Conservation (phyloP, 2,329 filamentous ascomycete species). For the Berkeleyomyces basicola region DNA sequence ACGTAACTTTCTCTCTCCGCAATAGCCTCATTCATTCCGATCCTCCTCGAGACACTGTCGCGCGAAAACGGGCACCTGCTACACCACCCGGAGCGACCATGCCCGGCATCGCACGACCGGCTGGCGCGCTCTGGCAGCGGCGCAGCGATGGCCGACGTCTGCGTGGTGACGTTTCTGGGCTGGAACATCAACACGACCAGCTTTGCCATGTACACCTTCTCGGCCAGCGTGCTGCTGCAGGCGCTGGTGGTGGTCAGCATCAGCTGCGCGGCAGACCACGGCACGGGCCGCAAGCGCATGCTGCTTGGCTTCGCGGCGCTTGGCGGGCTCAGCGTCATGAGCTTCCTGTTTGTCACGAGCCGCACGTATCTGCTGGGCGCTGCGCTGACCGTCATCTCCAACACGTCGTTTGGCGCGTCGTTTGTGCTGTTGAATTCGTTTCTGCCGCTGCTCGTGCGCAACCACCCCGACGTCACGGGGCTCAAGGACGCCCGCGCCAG, state of each 20-base stretch:
- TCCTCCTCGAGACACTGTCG: slow-evolving; percentile 83
- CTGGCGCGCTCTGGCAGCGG: slow-evolving; percentile 11
- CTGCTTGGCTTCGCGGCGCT: slow-evolving; percentile 70
- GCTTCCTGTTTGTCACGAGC: slow-evolving; percentile 64
- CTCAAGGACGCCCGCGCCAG: slow-evolving; percentile 14
- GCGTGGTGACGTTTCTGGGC: slow-evolving; percentile 67
- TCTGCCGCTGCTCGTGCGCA: slow-evolving; percentile 72
- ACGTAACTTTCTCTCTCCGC: neutral
- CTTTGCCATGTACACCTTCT: slow-evolving; percentile 98
- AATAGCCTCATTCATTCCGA: slow-evolving; percentile 81
- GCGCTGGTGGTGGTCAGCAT: slow-evolving; percentile 87
- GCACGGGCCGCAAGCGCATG: slow-evolving; percentile 76
- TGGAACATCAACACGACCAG: slow-evolving; percentile 85
- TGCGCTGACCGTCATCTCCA: slow-evolving; percentile 73
- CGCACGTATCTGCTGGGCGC: slow-evolving; percentile 66
- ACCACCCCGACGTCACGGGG: slow-evolving; percentile 43
- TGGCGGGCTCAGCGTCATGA: slow-evolving; percentile 71
- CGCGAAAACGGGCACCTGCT: slow-evolving; percentile 80
- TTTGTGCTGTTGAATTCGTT: slow-evolving; percentile 95
- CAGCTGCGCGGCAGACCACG: slow-evolving; percentile 89
- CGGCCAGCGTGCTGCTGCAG: slow-evolving; percentile 75
- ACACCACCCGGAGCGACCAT: slow-evolving; percentile 59
- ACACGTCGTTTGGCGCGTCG: slow-evolving; percentile 85
- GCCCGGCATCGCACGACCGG: slow-evolving; percentile 46
- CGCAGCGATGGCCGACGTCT: slow-evolving; percentile 35